Evolutionary conservation across 1,284 basidiomycete species (phyloP).

Genomic region (Boletus calvinii): DNA sequence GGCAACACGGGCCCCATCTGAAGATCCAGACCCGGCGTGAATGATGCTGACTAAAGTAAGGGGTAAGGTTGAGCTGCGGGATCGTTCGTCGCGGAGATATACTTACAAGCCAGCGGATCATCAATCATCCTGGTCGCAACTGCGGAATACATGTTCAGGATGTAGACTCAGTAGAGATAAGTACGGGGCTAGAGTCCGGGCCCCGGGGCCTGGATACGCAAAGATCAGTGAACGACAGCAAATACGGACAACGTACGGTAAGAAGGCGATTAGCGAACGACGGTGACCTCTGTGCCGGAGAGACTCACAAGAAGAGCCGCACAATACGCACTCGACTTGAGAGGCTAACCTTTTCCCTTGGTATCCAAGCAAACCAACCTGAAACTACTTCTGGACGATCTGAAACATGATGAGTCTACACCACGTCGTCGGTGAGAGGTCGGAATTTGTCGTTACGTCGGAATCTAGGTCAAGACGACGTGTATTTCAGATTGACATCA

Average conservation of each 20-base stretch:
- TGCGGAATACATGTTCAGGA: not conserved
- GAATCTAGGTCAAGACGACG: not conserved
- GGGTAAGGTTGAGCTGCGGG: not conserved
- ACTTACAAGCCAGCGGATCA: not conserved
- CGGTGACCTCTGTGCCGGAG: not conserved
- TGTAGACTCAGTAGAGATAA: no score
- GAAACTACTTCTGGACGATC: conserved; percentile 13
- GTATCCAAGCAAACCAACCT: not conserved
- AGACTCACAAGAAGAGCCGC: not conserved
- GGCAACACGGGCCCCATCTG: not conserved
- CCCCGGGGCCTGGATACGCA: no score
- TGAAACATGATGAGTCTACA: conserved; percentile 12
- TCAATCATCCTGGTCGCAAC: not conserved
- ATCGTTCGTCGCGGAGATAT: conserved; percentile 3
- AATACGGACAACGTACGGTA: no score
- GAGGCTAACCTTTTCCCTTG: conserved; percentile 2
- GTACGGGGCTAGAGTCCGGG: no score
- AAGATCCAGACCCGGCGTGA: not conserved
- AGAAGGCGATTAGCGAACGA: no score
- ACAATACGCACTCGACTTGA: conserved; percentile 1
- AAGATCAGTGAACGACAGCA: no score
- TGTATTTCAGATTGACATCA: conserved; percentile 5
- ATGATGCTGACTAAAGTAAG: not conserved
- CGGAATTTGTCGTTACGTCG: not conserved
- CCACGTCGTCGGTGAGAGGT: not conserved